Conservation (phyloP, 1,139 yeast species). For the Hyphopichia wangnamkhiaoensis region DNA sequence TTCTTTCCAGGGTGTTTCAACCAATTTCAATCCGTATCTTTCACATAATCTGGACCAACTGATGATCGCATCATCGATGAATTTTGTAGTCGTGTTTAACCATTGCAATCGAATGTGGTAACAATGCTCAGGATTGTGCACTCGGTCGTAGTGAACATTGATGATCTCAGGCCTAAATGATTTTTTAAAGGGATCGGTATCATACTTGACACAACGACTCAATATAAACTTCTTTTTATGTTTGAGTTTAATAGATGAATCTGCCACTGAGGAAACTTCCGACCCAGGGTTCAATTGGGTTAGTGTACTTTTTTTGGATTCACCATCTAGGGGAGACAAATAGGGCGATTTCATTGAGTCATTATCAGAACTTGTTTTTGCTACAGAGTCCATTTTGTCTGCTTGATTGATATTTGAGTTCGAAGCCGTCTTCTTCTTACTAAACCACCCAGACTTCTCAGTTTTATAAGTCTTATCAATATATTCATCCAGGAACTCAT, state of each 20-base stretch:
- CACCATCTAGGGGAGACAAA: slow-evolving; percentile 21
- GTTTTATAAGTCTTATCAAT: slow-evolving; percentile 32
- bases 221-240: slow-evolving; percentile 37
- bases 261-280: slow-evolving; percentile 37
- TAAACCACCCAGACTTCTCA: slow-evolving; percentile 33
- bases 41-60: slow-evolving; percentile 84
- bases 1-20: slow-evolving; percentile 94
- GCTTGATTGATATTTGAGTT: slow-evolving; percentile 4
- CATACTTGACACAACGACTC: slow-evolving; percentile 64
- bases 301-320: slow-evolving; percentile 24
- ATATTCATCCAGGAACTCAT: slow-evolving; percentile 65
- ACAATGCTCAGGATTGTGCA: slow-evolving; percentile 94
- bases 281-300: slow-evolving; percentile 23
- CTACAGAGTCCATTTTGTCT: slow-evolving; percentile 7
- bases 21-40: slow-evolving; percentile 79
- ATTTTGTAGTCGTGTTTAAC: slow-evolving; percentile 85
- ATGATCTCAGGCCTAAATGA: slow-evolving; percentile 80
- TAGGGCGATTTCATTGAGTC: slow-evolving; percentile 31
- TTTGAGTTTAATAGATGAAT: slow-evolving; percentile 25
- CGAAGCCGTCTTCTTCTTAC: slow-evolving; percentile 22
- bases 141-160: slow-evolving; percentile 85
- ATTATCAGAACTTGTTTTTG: slow-evolving; percentile 29
- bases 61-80: slow-evolving; percentile 84
- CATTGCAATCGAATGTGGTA: slow-evolving; percentile 91
- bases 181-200: slow-evolving; percentile 71